Base-by-base conservation (phyloP, 2,329 filamentous ascomycete species). In the Epichloe coenophiala region DNA sequence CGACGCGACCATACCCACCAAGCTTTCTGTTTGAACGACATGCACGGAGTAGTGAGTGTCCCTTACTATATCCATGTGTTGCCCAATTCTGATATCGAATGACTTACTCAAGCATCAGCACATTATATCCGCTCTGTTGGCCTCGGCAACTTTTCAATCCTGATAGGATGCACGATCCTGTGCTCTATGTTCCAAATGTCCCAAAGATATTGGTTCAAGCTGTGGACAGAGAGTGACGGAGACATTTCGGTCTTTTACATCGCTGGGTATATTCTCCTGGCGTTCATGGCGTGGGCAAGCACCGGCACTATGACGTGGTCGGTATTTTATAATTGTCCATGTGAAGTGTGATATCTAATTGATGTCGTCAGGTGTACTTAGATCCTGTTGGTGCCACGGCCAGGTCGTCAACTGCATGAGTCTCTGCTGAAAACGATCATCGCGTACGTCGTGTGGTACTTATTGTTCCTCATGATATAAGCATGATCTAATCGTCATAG, bases 131-230 rank as follows among this genome's bases (percentile, higher is more conserved):
- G 21, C 1, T 23, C 21, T 23, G 21, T 23, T 23, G 21, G 21
- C 4, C 21, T 23, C 21, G 21, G 21, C 21, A 5, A 23, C 21
- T 23, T 23, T 23, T 5, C 21, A 1, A 1, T 23, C 4, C 21
- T 23, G 21, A 23, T 5, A 23, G 4, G 21, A 23, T 23, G 21
- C 21, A 5, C 21, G 21, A 23, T 23, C 21, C 21, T 5, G 21
- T 5, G 1, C 21, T 23, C 21, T 15, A 59, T 48, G 58, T 69
- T 65, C 50, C 58, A 64, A 12, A 65, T 60, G 0, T 52, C 67
- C 15, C 61, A 67, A 1, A 63, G 63, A 19, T 66, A 65, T 42
- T 71, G 68, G 67, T 50, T 71, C 0, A 64, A 68, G 44, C 54
- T 61, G 45, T 71, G 68, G 68, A 69, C 66, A 0, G 62, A 68